A percentile compares a stretch with the other conserved stretches of the same genome.
These are phyloP conservation scores for Paramecium biaurelia DNA, from an alignment of 73 alveolate genomes.

Conservation along the genomic window DNA sequence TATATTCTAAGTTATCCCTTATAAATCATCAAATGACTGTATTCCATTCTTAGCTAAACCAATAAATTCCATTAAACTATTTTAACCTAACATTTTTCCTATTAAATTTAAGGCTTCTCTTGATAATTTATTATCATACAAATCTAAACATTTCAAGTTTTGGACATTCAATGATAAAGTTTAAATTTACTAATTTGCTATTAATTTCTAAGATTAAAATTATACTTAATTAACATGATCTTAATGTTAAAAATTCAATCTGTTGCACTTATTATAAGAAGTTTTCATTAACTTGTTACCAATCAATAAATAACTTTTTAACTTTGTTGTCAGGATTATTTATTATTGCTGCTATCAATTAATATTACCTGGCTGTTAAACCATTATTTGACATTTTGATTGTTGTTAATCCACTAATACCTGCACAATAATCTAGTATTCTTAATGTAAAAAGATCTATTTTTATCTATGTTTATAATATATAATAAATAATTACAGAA, in stretches of 20 bases:
- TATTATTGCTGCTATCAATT: not conserved
- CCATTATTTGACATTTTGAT: not conserved
- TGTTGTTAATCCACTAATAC: not conserved
- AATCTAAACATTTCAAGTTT: conserved; percentile 13
- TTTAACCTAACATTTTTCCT: not conserved
- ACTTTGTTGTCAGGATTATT: conserved; percentile 25
- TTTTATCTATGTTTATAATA: not conserved
- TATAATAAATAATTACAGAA: not conserved
- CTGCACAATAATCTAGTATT: conserved; percentile 11
- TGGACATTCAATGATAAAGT: not conserved
- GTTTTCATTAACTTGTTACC: not conserved
- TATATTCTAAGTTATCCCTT: conserved; percentile 2
- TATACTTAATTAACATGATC: conserved; percentile 7
- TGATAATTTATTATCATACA: conserved; percentile 6
- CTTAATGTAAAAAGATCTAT: not conserved
- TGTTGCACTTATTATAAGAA: not conserved
- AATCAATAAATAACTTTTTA: conserved; percentile 14
- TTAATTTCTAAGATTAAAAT: not conserved
- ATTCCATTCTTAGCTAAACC: conserved; percentile 31
- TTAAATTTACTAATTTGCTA: not conserved
- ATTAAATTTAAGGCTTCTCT: not conserved
- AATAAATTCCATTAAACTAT: not conserved
- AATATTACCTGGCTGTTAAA: not conserved
- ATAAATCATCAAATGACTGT: conserved; percentile 12
- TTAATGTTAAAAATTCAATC: conserved; percentile 12